Conservation (phyloP, 805 yeast species). For the Candida orba region DNA sequence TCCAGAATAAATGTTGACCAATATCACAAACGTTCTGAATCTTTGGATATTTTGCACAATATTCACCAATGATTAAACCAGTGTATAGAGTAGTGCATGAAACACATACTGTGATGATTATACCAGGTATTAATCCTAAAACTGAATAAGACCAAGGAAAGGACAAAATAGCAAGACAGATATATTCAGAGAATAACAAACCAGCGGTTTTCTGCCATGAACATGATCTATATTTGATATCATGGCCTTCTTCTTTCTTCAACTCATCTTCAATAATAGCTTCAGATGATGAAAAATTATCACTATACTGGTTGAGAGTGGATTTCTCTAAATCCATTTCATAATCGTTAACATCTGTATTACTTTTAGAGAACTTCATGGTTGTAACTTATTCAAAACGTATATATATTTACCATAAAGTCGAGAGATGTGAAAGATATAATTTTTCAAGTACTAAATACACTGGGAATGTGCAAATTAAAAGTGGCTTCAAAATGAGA, state of each 20-base stretch:
- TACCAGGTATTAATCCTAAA: constrained; percentile 51
- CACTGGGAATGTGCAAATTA: no score
- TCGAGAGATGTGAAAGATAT: no score
- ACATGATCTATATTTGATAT: constrained; percentile 43
- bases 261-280: constrained; percentile 13
- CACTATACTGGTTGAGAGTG: not conserved
- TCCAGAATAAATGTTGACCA: constrained; percentile 51
- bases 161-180: constrained; percentile 57
- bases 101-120: constrained; percentile 45
- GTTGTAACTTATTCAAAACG: no score
- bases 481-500: not conserved
- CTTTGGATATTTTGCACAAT: constrained; percentile 46
- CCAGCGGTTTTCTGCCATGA: constrained; percentile 57
- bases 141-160: constrained; percentile 61
- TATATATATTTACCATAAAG: no score
- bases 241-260: constrained; percentile 18
- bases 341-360: not conserved
- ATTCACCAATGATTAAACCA: constrained; percentile 47
- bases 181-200: constrained; percentile 51
- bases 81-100: constrained; percentile 47
- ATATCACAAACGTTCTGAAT: constrained; percentile 50
- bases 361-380: no score
- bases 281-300: constrained; percentile 10
- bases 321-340: not conserved
- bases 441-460: no score